Conservation (phyloP, 306 rosid genomes). For the Gastrolobium bilobum region DNA sequence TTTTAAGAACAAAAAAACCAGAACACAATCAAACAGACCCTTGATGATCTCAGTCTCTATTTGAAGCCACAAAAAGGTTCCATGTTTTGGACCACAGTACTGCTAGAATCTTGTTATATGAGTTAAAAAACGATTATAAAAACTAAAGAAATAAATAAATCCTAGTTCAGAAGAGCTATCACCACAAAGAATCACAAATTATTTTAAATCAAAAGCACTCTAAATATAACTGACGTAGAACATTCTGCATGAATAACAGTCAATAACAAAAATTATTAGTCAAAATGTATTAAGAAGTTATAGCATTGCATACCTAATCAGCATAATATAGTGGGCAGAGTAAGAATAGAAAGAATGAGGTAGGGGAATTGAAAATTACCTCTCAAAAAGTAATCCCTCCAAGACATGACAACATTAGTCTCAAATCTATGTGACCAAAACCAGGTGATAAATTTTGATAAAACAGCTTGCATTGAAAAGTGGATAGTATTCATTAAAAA, state of each 20-base stretch:
- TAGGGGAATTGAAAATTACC: slow-evolving; percentile 62
- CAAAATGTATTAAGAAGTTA: slow-evolving; percentile 28
- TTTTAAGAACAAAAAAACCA: no score
- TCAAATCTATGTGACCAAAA: slow-evolving; percentile 86
- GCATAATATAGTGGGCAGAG: slow-evolving; percentile 35
- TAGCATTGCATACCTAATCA: slow-evolving; percentile 36
- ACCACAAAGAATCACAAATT: slow-evolving; percentile 21
- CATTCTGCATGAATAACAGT: background rate
- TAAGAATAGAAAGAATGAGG: slow-evolving; percentile 18
- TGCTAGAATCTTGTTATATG: background rate
- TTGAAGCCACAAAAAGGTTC: slow-evolving; percentile 12
- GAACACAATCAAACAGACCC: background rate
- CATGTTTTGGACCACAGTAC: slow-evolving; percentile 31
- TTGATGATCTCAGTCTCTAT: background rate
- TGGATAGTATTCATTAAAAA: slow-evolving; percentile 90
- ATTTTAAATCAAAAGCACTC: slow-evolving; percentile 21
- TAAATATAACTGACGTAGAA: slow-evolving; percentile 1
- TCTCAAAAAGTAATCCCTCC: slow-evolving; percentile 88
- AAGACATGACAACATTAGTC: slow-evolving; percentile 77
- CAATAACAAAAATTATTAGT: slow-evolving; percentile 4
- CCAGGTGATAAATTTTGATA: slow-evolving; percentile 85
- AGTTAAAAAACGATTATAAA: background rate
- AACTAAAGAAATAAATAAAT: background rate
- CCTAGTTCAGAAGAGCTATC: slow-evolving; percentile 36
- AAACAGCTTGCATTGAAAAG: slow-evolving; percentile 89